Conservation (phyloP, 371 early-diverging fungal genomes). For the Rhizopus stolonifer region DNA sequence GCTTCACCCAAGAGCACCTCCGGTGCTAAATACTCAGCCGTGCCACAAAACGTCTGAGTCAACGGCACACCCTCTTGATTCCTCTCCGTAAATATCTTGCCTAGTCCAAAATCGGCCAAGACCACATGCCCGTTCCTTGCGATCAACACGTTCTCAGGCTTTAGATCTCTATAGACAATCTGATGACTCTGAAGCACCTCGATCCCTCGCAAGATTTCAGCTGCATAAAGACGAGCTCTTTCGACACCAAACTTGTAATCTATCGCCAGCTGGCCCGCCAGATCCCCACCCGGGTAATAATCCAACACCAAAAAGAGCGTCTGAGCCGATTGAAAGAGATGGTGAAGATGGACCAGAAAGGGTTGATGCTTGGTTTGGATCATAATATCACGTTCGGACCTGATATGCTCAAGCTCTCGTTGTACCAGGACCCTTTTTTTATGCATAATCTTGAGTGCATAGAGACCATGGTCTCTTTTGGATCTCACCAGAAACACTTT, state of each 20-base stretch:
- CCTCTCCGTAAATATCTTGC: slow-evolving; percentile 59
- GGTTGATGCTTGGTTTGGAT: slow-evolving; percentile 62
- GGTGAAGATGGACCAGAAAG: slow-evolving; percentile 68
- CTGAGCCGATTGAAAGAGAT: slow-evolving; percentile 68
- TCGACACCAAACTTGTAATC: slow-evolving; percentile 67
- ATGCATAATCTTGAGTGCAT: slow-evolving; percentile 72
- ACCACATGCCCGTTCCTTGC: slow-evolving; percentile 81
- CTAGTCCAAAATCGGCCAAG: slow-evolving; percentile 86
- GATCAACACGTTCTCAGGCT: slow-evolving; percentile 84
- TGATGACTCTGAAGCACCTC: slow-evolving; percentile 82
- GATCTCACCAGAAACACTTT: slow-evolving; percentile 64
- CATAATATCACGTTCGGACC: slow-evolving; percentile 71
- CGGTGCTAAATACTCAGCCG: slow-evolving; percentile 90
- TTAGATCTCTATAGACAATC: slow-evolving; percentile 86
- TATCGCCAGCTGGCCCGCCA: slow-evolving; percentile 76
- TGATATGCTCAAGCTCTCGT: slow-evolving; percentile 62
- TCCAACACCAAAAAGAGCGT: slow-evolving; percentile 82
- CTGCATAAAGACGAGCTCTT: slow-evolving; percentile 79
- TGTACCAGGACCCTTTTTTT: slow-evolving; percentile 65
- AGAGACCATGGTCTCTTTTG: slow-evolving; percentile 44
- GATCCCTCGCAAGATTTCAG: slow-evolving; percentile 85
- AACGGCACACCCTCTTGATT: slow-evolving; percentile 27
- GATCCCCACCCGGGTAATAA: slow-evolving; percentile 80
- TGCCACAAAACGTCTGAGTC: slow-evolving; percentile 93
- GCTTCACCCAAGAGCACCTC: slow-evolving; percentile 83